Percentiles rank a stretch among this genome's conserved stretches.
These are phyloP conservation scores for Metschnikowia peoriensis DNA, from an alignment of 805 yeast genomes.

Conservation along the genomic window DNA sequence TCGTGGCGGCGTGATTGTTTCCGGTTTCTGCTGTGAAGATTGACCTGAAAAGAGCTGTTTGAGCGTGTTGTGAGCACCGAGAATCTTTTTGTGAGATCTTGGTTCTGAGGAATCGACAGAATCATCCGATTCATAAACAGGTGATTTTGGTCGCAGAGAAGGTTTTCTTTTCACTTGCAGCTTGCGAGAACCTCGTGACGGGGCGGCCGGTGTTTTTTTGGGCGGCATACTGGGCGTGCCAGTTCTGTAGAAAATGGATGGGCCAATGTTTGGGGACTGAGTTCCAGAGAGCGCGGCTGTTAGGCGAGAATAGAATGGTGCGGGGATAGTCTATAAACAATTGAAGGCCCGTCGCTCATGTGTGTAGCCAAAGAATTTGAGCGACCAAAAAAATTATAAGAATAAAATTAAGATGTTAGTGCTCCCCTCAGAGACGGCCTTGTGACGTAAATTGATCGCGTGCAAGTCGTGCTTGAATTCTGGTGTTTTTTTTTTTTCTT, in stretches of 20 bases:
- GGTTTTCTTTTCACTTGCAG: not conserved
- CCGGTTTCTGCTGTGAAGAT: not conserved
- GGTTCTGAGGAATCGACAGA: slow-evolving; percentile 1
- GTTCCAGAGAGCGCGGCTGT: not conserved
- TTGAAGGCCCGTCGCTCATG: not conserved
- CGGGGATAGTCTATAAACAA: not conserved
- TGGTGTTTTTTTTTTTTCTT: slow-evolving; percentile 2
- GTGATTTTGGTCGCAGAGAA: slow-evolving; percentile 1
- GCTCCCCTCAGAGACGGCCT: no score
- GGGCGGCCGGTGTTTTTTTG: slow-evolving; percentile 2
- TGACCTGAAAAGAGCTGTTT: slow-evolving; percentile 17
- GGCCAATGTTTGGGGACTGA: not conserved
- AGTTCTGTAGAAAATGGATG: not conserved
- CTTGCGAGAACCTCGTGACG: not conserved
- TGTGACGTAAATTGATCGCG: slow-evolving; percentile 3
- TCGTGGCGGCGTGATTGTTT: slow-evolving; percentile 4
- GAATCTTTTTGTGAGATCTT: slow-evolving; percentile 9
- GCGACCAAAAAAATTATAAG: no score
- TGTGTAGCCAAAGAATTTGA: not conserved
- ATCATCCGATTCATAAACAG: slow-evolving; percentile 12
- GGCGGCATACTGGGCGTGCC: slow-evolving; percentile 14
- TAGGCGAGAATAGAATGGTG: not conserved
- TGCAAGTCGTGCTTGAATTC: not conserved
- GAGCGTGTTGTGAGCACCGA: slow-evolving; percentile 18
- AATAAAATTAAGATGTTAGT: no score